Percentiles rank a stretch among this genome's conserved stretches.
phyloP scores from a whole-genome alignment of 768 basidiomycete species.

The Auricularia auricula-judae region DNA sequence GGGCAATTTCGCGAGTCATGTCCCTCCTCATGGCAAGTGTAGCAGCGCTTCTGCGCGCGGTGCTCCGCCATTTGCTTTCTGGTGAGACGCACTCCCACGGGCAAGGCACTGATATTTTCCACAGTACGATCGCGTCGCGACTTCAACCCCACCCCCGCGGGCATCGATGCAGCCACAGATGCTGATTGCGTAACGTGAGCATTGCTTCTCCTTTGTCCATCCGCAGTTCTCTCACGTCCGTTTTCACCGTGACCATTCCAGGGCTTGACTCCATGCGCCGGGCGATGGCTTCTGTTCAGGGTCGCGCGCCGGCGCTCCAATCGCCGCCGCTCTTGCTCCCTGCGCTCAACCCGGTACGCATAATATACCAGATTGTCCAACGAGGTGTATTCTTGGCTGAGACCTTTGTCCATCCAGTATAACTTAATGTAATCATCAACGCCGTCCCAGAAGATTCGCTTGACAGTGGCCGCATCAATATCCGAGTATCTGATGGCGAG shows the following conservation, averaged over 20 bases:
- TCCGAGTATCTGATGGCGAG: slow-evolving; percentile 23
- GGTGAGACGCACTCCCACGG: not conserved
- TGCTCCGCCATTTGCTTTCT: not conserved
- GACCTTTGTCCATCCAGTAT: slow-evolving; percentile 19
- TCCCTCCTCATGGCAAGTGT: not conserved
- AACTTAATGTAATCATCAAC: slow-evolving; percentile 16
- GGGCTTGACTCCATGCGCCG: not conserved
- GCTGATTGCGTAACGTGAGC: not conserved
- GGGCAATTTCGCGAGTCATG: not conserved
- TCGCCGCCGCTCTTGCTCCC: not conserved
- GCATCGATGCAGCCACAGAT: not conserved
- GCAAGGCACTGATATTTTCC: no score
- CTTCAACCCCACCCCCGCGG: not conserved
- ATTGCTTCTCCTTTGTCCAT: not conserved
- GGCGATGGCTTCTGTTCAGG: not conserved
- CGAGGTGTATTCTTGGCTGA: slow-evolving; percentile 16
- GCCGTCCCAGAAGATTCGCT: slow-evolving; percentile 26
- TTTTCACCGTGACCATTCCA: not conserved
- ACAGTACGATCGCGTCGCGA: not conserved
- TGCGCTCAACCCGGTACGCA: not conserved
- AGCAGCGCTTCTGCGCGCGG: not conserved
- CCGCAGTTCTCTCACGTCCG: not conserved
- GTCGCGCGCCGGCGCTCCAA: slow-evolving; percentile 14
- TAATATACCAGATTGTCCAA: slow-evolving; percentile 17
- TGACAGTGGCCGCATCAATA: slow-evolving; percentile 16